These are phyloP conservation scores for Fusarium sp. DNA, from an alignment of 2,329 filamentous ascomycete genomes.

Conservation along the genomic window DNA sequence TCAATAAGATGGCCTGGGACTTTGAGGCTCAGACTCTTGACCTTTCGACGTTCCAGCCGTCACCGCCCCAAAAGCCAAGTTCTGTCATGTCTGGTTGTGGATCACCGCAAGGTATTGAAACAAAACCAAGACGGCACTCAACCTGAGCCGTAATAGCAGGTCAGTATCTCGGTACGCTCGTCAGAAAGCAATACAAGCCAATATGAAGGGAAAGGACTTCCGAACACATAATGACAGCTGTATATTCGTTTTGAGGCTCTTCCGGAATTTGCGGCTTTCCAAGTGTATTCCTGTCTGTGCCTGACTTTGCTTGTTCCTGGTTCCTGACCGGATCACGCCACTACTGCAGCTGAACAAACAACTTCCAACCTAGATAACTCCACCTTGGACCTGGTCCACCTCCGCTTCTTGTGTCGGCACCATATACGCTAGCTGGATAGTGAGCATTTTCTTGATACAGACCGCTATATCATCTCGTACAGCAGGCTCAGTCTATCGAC, in stretches of 20 bases:
- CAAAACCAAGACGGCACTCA: conserved; percentile 3
- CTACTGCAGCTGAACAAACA: conserved; percentile 22
- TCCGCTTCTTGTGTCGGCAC: neutral
- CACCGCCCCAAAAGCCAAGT: conserved; percentile 22
- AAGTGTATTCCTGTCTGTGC: conserved; percentile 20
- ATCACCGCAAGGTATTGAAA: conserved; percentile 9
- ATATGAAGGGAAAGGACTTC: neutral
- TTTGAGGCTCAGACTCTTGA: conserved; percentile 13
- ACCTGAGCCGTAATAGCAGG: neutral
- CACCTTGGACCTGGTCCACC: conserved; percentile 27
- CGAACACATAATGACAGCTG: neutral
- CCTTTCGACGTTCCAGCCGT: neutral
- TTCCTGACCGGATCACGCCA: conserved; percentile 36
- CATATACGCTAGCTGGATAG: neutral
- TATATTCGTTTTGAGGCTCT: conserved; percentile 11
- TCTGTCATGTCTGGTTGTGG: neutral
- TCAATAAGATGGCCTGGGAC: conserved; percentile 7
- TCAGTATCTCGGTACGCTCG: neutral
- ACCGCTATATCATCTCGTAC: conserved; percentile 17
- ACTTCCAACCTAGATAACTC: conserved; percentile 12
- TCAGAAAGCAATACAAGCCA: neutral
- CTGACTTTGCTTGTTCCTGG: conserved; percentile 35
- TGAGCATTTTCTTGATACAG: conserved; percentile 19
- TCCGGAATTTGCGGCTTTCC: conserved; percentile 6
- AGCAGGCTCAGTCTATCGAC: conserved; percentile 1